These are phyloP conservation scores for Trametes cinnabarina DNA, from an alignment of 768 basidiomycete species.

Conservation along the genomic window DNA sequence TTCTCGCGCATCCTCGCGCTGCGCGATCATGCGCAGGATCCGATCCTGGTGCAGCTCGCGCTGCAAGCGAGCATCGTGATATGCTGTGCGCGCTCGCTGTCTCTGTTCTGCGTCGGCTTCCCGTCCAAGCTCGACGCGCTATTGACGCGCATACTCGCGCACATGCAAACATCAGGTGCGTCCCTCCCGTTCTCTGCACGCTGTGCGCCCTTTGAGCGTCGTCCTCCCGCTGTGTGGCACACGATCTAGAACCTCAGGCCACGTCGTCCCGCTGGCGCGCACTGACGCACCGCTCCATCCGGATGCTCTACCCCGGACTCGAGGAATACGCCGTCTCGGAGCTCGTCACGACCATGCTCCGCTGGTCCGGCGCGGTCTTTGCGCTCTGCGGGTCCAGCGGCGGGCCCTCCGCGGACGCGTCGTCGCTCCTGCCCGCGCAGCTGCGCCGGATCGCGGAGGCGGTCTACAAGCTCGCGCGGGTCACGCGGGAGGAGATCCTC, in stretches of 20 bases:
- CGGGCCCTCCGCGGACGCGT: slow-evolving; percentile 38
- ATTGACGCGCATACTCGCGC: slow-evolving; percentile 33
- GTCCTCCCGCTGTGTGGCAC: neutral
- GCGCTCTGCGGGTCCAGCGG: slow-evolving; percentile 65
- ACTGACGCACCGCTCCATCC: slow-evolving; percentile 67
- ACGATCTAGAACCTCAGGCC: slow-evolving; percentile 64
- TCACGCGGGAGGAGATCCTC: slow-evolving; percentile 72
- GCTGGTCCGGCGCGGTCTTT: slow-evolving; percentile 70
- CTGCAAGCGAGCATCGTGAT: slow-evolving; percentile 69
- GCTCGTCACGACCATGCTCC: slow-evolving; percentile 69
- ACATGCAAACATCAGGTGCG: slow-evolving; percentile 27
- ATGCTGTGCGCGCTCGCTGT: slow-evolving; percentile 64
- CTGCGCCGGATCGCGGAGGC: slow-evolving; percentile 65
- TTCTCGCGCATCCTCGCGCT: slow-evolving; percentile 59
- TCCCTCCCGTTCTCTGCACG: slow-evolving; percentile 1
- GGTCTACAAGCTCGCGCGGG: slow-evolving; percentile 59
- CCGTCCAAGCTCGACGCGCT: slow-evolving; percentile 68
- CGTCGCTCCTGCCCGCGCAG: slow-evolving; percentile 51
- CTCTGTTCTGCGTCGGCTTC: slow-evolving; percentile 72
- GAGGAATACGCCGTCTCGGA: slow-evolving; percentile 67
- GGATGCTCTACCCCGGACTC: slow-evolving; percentile 63
- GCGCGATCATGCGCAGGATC: slow-evolving; percentile 72
- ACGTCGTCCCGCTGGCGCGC: slow-evolving; percentile 77
- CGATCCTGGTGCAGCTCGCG: slow-evolving; percentile 73
- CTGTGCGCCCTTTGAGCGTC: slow-evolving; percentile 1